These are phyloP conservation scores for Cryptococcus hybrid DNA, from an alignment of 1,284 basidiomycete genomes.

Conservation along the genomic window DNA sequence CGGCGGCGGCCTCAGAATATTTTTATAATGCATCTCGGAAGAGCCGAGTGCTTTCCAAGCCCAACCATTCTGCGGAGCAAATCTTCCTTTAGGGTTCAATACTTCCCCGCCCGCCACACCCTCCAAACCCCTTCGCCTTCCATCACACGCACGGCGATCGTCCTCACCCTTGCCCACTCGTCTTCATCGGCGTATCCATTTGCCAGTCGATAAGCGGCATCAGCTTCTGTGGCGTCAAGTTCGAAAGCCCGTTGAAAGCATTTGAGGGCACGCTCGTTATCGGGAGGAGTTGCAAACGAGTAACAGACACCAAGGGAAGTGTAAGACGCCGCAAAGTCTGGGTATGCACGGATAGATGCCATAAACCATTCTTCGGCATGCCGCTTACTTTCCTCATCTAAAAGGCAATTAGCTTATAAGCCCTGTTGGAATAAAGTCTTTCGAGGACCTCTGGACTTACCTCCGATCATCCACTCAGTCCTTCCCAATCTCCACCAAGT, in stretches of 20 bases:
- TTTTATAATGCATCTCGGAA: conserved; percentile 81
- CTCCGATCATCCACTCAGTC: conserved; percentile 71
- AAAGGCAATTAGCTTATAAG: background rate
- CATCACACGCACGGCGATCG: conserved; percentile 86
- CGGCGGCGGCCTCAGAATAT: conserved; percentile 73
- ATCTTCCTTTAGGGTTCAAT: conserved; percentile 52
- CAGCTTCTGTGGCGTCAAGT: conserved; percentile 82
- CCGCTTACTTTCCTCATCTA: conserved; percentile 51
- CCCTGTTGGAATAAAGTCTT: background rate
- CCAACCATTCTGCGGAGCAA: conserved; percentile 82
- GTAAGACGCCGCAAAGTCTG: conserved; percentile 84
- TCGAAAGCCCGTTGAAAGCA: conserved; percentile 99
- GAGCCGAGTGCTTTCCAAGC: conserved; percentile 97
- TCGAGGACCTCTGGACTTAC: conserved; percentile 51
- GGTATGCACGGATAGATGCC: conserved; percentile 69
- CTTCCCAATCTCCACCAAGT: conserved; percentile 82
- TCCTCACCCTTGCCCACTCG: conserved; percentile 95
- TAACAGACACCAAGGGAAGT: conserved; percentile 94
- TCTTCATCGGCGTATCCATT: conserved; percentile 87
- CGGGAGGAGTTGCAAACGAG: conserved; percentile 67
- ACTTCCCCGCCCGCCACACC: conserved; percentile 58
- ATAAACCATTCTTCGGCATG: conserved; percentile 81
- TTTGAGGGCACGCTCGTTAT: conserved; percentile 81
- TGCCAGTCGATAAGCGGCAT: conserved; percentile 80
- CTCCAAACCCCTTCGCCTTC: conserved; percentile 83